phyloP scores from a whole-genome alignment of 208 protist genomes.

The Leishmania aethiopica region DNA sequence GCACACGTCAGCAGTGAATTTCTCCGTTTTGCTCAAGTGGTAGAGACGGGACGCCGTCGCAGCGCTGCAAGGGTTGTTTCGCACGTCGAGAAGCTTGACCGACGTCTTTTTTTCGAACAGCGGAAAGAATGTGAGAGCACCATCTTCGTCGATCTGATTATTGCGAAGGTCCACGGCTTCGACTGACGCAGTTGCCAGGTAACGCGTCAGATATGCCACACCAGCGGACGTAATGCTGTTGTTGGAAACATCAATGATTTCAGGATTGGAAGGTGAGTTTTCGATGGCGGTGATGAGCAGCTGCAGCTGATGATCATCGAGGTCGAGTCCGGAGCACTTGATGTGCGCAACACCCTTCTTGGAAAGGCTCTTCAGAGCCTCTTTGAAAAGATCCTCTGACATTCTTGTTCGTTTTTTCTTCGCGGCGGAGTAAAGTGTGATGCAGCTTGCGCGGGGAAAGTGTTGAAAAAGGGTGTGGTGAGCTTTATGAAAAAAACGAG shows the following conservation, averaged over 20 bases:
- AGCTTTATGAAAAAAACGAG: background rate
- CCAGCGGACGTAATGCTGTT: constrained; percentile 71
- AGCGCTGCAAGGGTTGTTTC: constrained; percentile 52
- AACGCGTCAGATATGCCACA: constrained; percentile 40
- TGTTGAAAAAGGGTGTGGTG: background rate
- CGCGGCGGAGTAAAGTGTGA: background rate
- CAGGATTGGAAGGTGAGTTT: constrained; percentile 40
- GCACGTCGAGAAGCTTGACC: constrained; percentile 42
- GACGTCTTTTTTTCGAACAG: constrained; percentile 38
- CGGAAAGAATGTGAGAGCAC: constrained; percentile 51
- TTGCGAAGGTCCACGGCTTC: constrained; percentile 53
- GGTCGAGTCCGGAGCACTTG: constrained; percentile 33
- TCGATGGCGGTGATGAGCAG: constrained; percentile 72
- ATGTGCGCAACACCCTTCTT: constrained; percentile 55
- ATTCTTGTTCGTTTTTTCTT: constrained; percentile 2
- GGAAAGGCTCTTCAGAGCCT: constrained; percentile 36
- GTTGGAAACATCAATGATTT: constrained; percentile 48
- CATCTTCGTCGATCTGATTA: constrained; percentile 76
- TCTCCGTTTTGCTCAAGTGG: constrained; percentile 50
- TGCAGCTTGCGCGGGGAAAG: background rate
- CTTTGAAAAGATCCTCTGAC: constrained; percentile 43
- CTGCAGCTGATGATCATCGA: constrained; percentile 57
- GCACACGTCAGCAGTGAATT: constrained; percentile 38
- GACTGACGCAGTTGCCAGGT: constrained; percentile 41
- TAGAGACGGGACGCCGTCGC: constrained; percentile 44